Conservation (phyloP, 257 asterid species). For the Solanum neorickii region DNA sequence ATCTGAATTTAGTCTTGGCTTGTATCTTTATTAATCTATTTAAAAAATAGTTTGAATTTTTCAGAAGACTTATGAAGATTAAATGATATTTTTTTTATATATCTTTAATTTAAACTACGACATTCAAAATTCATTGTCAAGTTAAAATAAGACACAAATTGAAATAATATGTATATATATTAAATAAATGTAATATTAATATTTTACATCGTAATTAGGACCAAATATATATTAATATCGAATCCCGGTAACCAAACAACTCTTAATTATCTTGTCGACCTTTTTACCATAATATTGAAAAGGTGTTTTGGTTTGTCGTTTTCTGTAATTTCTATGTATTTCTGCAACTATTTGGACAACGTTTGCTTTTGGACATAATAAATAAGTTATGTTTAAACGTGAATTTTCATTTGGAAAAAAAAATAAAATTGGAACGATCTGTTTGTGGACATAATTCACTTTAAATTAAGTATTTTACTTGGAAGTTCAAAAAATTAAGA, state of each 20-base stretch:
- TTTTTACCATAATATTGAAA: not conserved
- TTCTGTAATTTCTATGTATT: not conserved
- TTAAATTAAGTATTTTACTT: not conserved
- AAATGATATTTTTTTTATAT: not conserved
- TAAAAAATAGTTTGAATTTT: not conserved
- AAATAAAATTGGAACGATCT: no score
- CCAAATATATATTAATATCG: not conserved
- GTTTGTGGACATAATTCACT: not conserved
- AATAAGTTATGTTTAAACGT: not conserved
- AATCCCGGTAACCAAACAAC: not conserved
- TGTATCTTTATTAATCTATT: not conserved
- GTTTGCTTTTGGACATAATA: not conserved
- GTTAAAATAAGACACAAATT: no score
- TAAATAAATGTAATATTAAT: no score
- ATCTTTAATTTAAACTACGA: not conserved
- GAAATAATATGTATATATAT: no score
- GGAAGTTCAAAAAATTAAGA: not conserved
- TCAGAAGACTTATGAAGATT: not conserved
- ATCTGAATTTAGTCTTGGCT: rapidly evolving
- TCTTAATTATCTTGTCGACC: not conserved
- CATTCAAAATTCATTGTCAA: not conserved
- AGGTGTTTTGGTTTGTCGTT: not conserved
- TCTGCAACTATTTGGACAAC: not conserved
- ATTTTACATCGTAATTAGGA: not conserved
- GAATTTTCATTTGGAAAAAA: not conserved